Evolutionary conservation across 148 eudicot genomes (phyloP).

Genomic region (Persicaria maculosa): DNA sequence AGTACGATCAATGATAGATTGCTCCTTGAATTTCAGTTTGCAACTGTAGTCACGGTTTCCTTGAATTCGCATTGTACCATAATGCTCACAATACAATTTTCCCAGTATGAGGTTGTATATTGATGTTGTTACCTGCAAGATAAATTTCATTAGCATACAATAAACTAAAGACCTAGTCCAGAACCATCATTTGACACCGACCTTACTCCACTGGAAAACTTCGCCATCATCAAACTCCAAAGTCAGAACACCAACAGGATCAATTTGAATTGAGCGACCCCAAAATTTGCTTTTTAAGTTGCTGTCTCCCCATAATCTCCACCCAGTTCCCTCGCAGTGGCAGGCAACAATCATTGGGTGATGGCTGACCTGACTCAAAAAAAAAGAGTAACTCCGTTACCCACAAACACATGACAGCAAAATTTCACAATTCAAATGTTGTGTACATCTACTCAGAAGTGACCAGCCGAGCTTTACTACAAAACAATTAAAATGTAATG

Average conservation of each 20-base stretch:
- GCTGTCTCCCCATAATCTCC: conserved; percentile 15
- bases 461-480: not conserved
- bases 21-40: conserved; percentile 12
- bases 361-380: conserved; percentile 14
- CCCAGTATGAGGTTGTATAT: conserved; percentile 14
- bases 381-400: not conserved
- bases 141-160: not conserved
- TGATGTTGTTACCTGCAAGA: conserved; percentile 7
- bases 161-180: not conserved
- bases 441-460: not conserved
- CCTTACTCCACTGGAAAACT: conserved; percentile 16
- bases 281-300: conserved; percentile 13
- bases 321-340: conserved; percentile 11
- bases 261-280: conserved; percentile 14
- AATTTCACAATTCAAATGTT: not conserved
- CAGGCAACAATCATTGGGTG: conserved; percentile 13
- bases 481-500: not conserved
- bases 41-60: conserved; percentile 10
- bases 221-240: conserved; percentile 13
- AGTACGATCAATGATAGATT: conserved; percentile 12
- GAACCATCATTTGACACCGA: not conserved
- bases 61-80: conserved; percentile 13
- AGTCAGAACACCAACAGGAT: conserved; percentile 12
- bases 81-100: conserved; percentile 12
- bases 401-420: not conserved